These are phyloP conservation scores for Protostelium mycophagum DNA, from an alignment of 78 protist genomes.

Conservation along the genomic window DNA sequence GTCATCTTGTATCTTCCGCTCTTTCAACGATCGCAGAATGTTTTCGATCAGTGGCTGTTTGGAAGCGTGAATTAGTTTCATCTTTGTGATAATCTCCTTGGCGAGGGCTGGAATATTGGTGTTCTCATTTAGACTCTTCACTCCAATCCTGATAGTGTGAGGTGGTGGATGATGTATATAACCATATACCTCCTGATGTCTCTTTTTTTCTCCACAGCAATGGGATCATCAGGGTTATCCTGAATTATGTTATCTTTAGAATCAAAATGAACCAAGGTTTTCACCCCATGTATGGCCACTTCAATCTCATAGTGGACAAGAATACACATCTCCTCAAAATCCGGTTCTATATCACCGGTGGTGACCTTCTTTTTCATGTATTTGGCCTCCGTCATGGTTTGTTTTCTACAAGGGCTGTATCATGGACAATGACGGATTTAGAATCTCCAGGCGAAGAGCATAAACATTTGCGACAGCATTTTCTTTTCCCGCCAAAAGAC, in stretches of 20 bases:
- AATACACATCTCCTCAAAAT: constrained; percentile 4
- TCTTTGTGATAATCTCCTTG: constrained; percentile 11
- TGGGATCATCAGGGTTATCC: constrained; percentile 5
- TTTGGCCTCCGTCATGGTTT: constrained; percentile 12
- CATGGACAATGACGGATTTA: too few species aligned
- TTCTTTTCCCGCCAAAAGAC: background rate
- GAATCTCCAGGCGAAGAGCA: too few species aligned
- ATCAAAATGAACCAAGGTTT: background rate
- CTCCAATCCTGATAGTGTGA: background rate
- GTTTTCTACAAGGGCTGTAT: too few species aligned
- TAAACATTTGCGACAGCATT: background rate
- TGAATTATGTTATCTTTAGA: too few species aligned
- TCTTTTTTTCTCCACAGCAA: background rate
- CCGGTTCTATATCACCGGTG: constrained; percentile 1
- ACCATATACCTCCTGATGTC: background rate
- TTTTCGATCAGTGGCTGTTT: background rate
- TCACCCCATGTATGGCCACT: constrained; percentile 3
- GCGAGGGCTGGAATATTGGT: constrained; percentile 4
- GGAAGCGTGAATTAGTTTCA: background rate
- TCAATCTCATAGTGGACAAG: constrained; percentile 19
- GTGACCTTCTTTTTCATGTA: constrained; percentile 13
- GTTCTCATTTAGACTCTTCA: constrained; percentile 7
- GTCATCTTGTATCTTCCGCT: constrained; percentile 10
- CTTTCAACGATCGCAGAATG: background rate
- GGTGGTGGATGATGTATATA: background rate